A percentile compares a stretch with the other conserved stretches of the same genome.
phyloP scores from a whole-genome alignment of 1,139 yeast species.

The Meyerozyma sp. region DNA sequence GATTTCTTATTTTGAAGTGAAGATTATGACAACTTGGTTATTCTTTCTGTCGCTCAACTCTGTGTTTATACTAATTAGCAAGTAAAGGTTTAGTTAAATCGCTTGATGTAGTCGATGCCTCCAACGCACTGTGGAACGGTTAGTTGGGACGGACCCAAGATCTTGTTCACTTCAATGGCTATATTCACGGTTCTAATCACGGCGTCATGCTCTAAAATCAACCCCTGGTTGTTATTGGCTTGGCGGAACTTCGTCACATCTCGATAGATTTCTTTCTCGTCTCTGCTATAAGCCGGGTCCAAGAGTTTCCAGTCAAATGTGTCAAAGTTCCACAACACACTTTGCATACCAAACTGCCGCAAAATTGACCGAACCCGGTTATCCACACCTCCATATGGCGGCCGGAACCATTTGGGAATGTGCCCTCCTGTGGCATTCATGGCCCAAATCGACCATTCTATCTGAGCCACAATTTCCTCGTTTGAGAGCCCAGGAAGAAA shows the following conservation, averaged over 20 bases:
- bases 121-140: constrained; percentile 85
- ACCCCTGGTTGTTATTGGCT: constrained; percentile 41
- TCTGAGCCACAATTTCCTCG: constrained; percentile 79
- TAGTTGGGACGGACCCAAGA: constrained; percentile 46
- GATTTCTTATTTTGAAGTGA: neutral
- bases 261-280: constrained; percentile 45
- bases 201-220: constrained; percentile 84
- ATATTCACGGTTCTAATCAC: constrained; percentile 60
- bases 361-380: constrained; percentile 76
- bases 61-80: neutral
- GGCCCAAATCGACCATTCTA: constrained; percentile 97
- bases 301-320: constrained; percentile 86
- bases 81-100: constrained; percentile 11
- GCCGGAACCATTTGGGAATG: constrained; percentile 90
- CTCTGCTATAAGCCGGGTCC: constrained; percentile 20
- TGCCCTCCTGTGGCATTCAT: constrained; percentile 92
- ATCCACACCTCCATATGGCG: constrained; percentile 94
- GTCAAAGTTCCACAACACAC: constrained; percentile 89
- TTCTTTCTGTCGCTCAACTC: neutral
- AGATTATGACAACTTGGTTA: neutral
- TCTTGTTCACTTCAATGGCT: constrained; percentile 50
- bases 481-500: constrained; percentile 73
- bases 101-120: constrained; percentile 46
- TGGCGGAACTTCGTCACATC: constrained; percentile 53
- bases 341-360: constrained; percentile 80